Evolutionary conservation across 73 alveolate genomes (phyloP).

Genomic region (Breviolum minutum): DNA sequence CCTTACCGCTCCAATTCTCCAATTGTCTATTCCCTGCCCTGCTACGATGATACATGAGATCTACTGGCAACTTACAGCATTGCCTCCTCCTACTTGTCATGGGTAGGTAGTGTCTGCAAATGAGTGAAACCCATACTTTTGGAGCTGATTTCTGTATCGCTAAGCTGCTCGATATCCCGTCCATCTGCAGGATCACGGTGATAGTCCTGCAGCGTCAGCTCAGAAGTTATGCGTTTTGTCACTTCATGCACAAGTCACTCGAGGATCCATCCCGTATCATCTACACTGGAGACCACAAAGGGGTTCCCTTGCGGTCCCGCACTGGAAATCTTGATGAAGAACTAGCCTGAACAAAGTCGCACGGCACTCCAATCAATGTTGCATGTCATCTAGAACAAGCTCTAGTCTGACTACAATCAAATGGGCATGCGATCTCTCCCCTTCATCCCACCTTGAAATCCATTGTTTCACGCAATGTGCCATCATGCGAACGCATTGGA

Average conservation of each 20-base stretch:
- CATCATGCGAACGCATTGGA: constrained; percentile 70
- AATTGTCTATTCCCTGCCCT: too few relatives aligned
- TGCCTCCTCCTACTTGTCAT: too few relatives aligned
- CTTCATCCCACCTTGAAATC: constrained; percentile 33
- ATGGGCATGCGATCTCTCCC: background rate
- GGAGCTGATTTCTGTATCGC: background rate
- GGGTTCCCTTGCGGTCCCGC: constrained; percentile 44
- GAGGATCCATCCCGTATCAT: background rate
- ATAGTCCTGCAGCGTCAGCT: constrained; percentile 41
- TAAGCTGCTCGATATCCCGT: constrained; percentile 44
- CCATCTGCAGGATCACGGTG: constrained; percentile 67
- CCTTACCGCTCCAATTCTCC: too few relatives aligned
- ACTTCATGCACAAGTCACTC: background rate
- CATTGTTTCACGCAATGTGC: constrained; percentile 43
- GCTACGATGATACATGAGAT: too few relatives aligned
- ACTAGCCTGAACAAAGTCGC: constrained; percentile 17
- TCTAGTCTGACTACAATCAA: too few relatives aligned
- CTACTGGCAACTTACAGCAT: too few relatives aligned
- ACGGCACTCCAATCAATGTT: background rate
- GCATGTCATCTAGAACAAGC: too few relatives aligned
- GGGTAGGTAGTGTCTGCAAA: too few relatives aligned
- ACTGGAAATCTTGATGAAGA: constrained; percentile 59
- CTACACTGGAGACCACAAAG: background rate
- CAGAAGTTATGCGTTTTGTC: background rate
- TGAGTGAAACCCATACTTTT: too few relatives aligned